Conservation (phyloP, 225 moss, liverwort and hornwort genomes). For the Pseudisothecium myosuroides region DNA sequence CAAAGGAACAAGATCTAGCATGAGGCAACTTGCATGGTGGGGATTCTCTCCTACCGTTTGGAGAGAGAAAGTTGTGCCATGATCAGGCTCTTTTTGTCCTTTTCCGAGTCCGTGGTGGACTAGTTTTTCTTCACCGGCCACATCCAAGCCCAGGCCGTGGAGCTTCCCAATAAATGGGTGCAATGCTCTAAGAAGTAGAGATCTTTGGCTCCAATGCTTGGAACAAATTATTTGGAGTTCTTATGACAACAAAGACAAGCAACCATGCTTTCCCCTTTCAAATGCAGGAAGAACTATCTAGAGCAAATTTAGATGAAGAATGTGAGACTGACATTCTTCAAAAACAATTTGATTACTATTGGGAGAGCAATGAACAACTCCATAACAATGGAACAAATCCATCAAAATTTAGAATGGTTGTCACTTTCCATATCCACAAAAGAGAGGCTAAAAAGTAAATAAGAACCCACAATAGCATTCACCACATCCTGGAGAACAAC, state of each 20-base stretch:
- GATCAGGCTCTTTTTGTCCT: no score
- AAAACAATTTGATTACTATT: neutral
- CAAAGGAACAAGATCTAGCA: no score
- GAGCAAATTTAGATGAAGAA: no score
- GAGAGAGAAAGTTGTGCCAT: no score
- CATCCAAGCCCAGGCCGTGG: no score
- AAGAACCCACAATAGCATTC: neutral
- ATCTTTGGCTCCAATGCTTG: neutral
- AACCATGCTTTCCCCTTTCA: neutral
- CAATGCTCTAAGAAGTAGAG: no score
- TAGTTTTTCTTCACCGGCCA: no score
- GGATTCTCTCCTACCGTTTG: no score
- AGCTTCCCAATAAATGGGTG: no score
- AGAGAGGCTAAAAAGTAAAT: neutral
- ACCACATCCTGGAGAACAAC: neutral
- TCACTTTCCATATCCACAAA: neutral
- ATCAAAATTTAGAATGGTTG: neutral
- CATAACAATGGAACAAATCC: neutral
- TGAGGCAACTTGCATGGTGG: no score
- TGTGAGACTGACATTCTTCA: neutral
- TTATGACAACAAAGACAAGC: neutral
- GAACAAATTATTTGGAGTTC: neutral
- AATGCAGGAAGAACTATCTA: neutral
- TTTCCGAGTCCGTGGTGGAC: no score
- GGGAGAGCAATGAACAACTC: no score